Evolutionary conservation across 225 moss, liverwort and hornwort genomes (phyloP).

Genomic region (Marchantia polymorpha): DNA sequence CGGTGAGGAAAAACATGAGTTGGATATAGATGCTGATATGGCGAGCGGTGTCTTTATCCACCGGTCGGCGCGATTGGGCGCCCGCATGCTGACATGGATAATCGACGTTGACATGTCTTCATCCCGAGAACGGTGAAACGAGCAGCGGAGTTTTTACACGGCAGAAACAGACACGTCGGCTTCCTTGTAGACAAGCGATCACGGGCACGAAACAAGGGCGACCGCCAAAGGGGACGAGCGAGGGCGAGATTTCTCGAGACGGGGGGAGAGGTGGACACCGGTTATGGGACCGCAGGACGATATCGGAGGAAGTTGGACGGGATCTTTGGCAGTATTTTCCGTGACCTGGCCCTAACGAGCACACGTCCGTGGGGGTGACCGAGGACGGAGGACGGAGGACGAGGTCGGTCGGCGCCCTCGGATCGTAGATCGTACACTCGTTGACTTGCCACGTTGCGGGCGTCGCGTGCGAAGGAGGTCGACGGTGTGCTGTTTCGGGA

Average conservation of each 20-base stretch:
- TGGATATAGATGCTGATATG: background rate
- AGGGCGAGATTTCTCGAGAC: conserved; percentile 7
- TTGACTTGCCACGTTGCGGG: background rate
- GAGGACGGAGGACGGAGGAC: no score
- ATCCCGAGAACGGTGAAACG: background rate
- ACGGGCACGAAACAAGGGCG: background rate
- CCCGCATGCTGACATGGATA: background rate
- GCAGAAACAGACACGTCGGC: background rate
- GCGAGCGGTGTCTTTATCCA: background rate
- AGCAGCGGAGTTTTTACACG: background rate
- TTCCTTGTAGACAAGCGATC: background rate
- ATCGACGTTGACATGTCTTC: background rate
- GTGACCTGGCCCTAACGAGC: conserved; percentile 13
- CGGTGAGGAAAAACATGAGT: background rate
- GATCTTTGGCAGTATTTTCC: background rate
- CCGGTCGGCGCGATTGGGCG: no score
- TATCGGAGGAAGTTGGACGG: background rate
- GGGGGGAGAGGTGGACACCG: background rate
- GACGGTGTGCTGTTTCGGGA: background rate
- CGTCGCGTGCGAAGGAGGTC: background rate
- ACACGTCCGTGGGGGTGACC: background rate
- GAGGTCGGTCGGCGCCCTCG: no score
- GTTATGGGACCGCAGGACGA: background rate
- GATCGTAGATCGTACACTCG: background rate
- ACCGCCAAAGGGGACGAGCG: background rate